Base-by-base conservation (phyloP, 2,329 filamentous ascomycete species). In the Elsinoe ampelina region DNA sequence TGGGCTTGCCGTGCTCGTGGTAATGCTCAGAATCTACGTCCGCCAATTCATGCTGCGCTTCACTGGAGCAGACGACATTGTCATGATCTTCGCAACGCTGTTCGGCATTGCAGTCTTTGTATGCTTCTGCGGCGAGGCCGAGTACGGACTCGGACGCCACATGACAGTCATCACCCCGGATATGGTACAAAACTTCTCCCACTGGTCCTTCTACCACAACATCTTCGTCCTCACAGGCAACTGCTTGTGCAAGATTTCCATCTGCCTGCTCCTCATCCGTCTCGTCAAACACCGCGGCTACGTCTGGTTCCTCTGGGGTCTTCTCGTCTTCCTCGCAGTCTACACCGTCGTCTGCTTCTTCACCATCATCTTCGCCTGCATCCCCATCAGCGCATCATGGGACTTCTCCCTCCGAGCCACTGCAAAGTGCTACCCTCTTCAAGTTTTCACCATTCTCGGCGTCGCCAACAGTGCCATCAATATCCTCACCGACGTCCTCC, bases 361-460 rank as follows among this genome's bases (percentile, higher is more conserved):
- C n/a, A 77, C 76, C 2, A 63, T 79, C 41, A 70, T 78, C 13
- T 76, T 78, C 61, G 70, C 74, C 55, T 80, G 77, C 58, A 55
- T 70, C 17, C 75, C 76, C 0, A 66, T 78, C 5, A 52, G 63
- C 11, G 75, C 76, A 7, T 67, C 68, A 0, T 80, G 77, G 77
- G 61, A 67, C 15, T 65, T 66, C 10, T 61, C 64, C 3, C 64
- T 62, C 2, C 63, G 55, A 3, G 64, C 63, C 5, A 65, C 60
- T 17, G 72, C 74, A 0, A 70, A 68, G n/a, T 80, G 77, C 62
- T 76, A 73, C 60, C 70, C 67, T 10, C 63, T 65, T 32, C 58
- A 55, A 2, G 71, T 70, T 0, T 78, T 74, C 61, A 69, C 66
- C n/a, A 66, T 68, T 26, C 68, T 78, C 20, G 75, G 73, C 12